A percentile compares a stretch with the other conserved stretches of the same genome.
Conservation (phyloP, 768 basidiomycete genomes). For the Lyophyllum decastes region DNA sequence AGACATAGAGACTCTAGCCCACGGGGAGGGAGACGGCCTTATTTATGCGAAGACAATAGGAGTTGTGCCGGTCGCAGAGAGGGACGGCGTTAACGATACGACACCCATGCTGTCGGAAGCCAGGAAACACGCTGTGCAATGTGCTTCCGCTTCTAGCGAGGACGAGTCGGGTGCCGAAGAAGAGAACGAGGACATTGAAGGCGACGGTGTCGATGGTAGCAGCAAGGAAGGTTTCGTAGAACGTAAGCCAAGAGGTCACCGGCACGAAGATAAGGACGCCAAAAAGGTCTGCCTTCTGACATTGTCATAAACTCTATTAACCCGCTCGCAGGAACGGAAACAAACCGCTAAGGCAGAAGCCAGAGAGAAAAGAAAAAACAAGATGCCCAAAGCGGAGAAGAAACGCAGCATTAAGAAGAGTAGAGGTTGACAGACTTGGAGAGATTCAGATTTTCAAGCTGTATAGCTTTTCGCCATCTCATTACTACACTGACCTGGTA, state of each 20-base stretch:
- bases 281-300: conserved; percentile 68
- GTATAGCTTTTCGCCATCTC: not conserved
- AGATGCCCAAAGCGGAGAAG: conserved; percentile 97
- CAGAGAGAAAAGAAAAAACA: conserved; percentile 84
- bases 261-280: conserved; percentile 87
- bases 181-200: conserved; percentile 29
- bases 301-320: conserved; percentile 7
- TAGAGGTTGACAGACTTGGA: conserved; percentile 15
- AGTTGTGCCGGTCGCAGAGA: conserved; percentile 46
- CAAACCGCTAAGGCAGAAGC: conserved; percentile 85
- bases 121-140: conserved; percentile 1
- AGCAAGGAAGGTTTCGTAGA: conserved; percentile 45
- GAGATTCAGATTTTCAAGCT: not conserved
- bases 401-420: conserved; percentile 76
- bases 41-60: conserved; percentile 92
- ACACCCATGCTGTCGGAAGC: conserved; percentile 1
- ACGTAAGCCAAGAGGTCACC: conserved; percentile 77
- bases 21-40: conserved; percentile 70
- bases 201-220: conserved; percentile 36
- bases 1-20: conserved; percentile 74
- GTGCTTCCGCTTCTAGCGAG: conserved; percentile 15
- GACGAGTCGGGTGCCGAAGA: conserved; percentile 24
- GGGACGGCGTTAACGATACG: not conserved
- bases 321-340: conserved; percentile 76
- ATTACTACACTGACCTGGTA: not conserved